phyloP scores from a whole-genome alignment of 148 eudicot species.

The Pouteria glomerata region DNA sequence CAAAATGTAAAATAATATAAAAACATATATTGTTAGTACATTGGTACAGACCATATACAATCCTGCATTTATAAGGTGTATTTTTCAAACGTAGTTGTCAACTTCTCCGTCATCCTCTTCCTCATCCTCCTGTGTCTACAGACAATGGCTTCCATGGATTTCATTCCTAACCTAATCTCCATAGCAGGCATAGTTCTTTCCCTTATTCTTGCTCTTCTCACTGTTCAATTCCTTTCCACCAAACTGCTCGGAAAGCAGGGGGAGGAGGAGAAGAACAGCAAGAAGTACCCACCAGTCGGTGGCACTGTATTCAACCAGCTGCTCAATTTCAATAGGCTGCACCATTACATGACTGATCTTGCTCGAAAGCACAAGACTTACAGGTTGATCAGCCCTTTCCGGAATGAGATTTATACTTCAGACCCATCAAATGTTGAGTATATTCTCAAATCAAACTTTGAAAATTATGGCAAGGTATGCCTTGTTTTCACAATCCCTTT shows the following conservation, averaged over 20 bases:
- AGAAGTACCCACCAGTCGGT: conserved; percentile 49
- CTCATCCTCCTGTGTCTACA: too few relatives aligned
- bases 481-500: background rate
- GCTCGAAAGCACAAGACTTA: conserved; percentile 52
- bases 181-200: background rate
- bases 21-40: too few relatives aligned
- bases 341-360: conserved; percentile 56
- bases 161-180: background rate
- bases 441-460: conserved; percentile 59
- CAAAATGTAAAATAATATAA: too few relatives aligned
- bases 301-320: conserved; percentile 50
- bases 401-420: conserved; percentile 55
- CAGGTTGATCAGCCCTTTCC: conserved; percentile 45
- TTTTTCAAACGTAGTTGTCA: too few relatives aligned
- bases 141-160: conserved; percentile 2
- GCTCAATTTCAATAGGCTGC: conserved; percentile 45
- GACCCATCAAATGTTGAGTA: conserved; percentile 66
- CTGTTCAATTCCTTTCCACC: conserved; percentile 1
- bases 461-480: conserved; percentile 57
- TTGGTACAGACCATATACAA: too few relatives aligned
- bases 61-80: too few relatives aligned
- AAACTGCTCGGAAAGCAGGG: conserved; percentile 7
- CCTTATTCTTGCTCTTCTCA: conserved; percentile 15
- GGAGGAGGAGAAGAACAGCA: background rate
- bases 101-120: background rate